phyloP scores from a whole-genome alignment of 2,329 filamentous ascomycete species.

The Hypoxylon sp. region DNA sequence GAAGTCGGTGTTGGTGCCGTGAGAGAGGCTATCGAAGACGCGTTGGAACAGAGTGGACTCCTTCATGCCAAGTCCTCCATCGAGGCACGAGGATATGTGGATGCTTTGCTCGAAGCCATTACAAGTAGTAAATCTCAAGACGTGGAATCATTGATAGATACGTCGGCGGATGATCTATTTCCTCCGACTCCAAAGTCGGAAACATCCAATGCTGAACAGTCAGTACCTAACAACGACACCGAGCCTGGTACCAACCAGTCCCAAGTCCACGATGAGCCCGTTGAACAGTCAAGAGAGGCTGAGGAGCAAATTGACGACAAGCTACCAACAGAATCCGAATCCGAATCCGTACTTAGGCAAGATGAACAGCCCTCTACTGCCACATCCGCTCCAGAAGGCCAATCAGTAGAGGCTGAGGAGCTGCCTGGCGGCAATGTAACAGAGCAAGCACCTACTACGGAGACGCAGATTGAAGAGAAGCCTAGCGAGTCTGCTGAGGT shows the following conservation, averaged over 20 bases:
- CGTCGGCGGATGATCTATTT: conserved; percentile 6
- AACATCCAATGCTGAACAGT: conserved; percentile 9
- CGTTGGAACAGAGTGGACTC: conserved; percentile 69
- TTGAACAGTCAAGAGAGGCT: conserved; percentile 12
- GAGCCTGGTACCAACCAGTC: conserved; percentile 2
- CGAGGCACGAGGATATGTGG: conserved; percentile 65
- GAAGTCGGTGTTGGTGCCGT: conserved; percentile 67
- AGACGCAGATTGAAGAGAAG: conserved; percentile 10
- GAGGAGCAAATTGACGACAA: not conserved
- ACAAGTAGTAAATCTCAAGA: conserved; percentile 51
- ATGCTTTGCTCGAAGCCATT: conserved; percentile 66
- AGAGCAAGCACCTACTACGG: conserved; percentile 8
- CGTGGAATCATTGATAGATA: conserved; percentile 11
- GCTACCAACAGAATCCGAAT: conserved; percentile 4
- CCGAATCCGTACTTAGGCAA: conserved; percentile 5
- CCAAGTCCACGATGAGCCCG: conserved; percentile 9
- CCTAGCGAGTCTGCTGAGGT: not conserved
- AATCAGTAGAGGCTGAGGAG: not conserved
- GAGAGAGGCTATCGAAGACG: conserved; percentile 68
- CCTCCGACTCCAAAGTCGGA: not conserved
- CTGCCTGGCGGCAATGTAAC: not conserved
- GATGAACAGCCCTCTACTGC: conserved; percentile 3
- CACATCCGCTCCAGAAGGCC: not conserved
- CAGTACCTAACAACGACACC: not conserved
- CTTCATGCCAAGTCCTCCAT: conserved; percentile 62